Evolutionary conservation across 1,284 basidiomycete genomes (phyloP).

Genomic region (Sporisorium sorghi): DNA sequence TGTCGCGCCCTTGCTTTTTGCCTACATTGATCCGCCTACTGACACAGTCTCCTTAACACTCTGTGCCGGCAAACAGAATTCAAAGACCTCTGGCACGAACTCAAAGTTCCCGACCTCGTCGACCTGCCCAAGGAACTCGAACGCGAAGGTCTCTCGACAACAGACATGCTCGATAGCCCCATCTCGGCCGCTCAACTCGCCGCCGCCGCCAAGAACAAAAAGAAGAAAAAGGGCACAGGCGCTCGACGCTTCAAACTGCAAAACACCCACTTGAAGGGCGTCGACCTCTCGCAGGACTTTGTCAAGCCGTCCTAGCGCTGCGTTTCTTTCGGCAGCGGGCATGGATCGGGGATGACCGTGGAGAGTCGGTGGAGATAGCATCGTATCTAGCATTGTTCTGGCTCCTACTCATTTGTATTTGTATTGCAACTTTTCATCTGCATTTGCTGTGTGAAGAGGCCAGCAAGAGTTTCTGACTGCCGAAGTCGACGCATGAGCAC

Average conservation of each 20-base stretch:
- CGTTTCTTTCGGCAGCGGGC: background rate
- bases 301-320: slow-evolving; percentile 37
- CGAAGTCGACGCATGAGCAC: too few species aligned
- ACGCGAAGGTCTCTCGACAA: slow-evolving; percentile 70
- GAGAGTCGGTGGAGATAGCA: too few species aligned
- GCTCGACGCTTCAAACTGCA: slow-evolving; percentile 76
- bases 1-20: too few species aligned
- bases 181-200: slow-evolving; percentile 41
- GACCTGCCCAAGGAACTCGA: slow-evolving; percentile 81
- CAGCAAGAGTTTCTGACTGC: too few species aligned
- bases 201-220: slow-evolving; percentile 50
- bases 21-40: too few species aligned
- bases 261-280: slow-evolving; percentile 83
- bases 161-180: slow-evolving; percentile 54
- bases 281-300: slow-evolving; percentile 80
- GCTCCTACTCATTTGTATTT: too few species aligned
- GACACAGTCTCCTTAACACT: too few species aligned
- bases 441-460: too few species aligned
- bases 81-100: slow-evolving; percentile 82
- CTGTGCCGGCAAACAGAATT: too few species aligned
- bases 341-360: background rate
- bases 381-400: too few species aligned
- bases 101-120: slow-evolving; percentile 84
- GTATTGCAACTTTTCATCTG: too few species aligned
- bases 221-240: slow-evolving; percentile 55